Percentiles rank a stretch among this genome's conserved stretches.
These are phyloP conservation scores for Erigeron canadensis DNA, from an alignment of 129 eudicot genomes.

Conservation along the genomic window DNA sequence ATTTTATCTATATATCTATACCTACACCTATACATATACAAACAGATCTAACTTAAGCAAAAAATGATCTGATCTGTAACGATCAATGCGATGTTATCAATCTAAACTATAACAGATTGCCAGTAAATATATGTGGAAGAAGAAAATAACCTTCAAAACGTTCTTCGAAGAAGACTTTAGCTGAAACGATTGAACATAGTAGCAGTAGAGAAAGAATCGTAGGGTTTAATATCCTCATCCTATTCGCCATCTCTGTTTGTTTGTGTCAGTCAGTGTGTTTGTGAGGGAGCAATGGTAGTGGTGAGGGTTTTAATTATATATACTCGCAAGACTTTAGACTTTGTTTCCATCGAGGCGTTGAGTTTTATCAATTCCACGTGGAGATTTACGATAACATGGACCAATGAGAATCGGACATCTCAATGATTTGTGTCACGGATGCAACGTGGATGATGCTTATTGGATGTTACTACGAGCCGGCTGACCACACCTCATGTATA, in stretches of 20 bases:
- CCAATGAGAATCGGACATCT: conserved; percentile 42
- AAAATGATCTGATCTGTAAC: too few species aligned
- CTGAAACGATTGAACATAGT: conserved; percentile 54
- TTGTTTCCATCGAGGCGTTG: background rate
- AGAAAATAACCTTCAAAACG: conserved; percentile 67
- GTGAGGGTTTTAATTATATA: background rate
- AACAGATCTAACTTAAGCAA: too few species aligned
- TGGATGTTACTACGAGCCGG: conserved; percentile 39
- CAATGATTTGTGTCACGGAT: conserved; percentile 40
- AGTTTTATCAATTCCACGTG: conserved; percentile 1
- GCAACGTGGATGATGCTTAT: conserved; percentile 43
- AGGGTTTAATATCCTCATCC: too few species aligned
- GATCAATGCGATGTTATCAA: too few species aligned
- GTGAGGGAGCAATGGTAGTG: background rate
- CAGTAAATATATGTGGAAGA: background rate
- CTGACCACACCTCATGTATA: background rate
- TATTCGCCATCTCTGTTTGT: too few species aligned
- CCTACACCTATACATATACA: too few species aligned
- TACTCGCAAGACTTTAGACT: too few species aligned
- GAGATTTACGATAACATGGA: conserved; percentile 32
- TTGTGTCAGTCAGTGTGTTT: background rate
- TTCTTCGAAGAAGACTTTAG: conserved; percentile 82
- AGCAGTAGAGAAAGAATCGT: conserved; percentile 33
- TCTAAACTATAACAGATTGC: too few species aligned
- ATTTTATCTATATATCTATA: too few species aligned